Evolutionary conservation across 1,139 yeast genomes (phyloP).

Genomic region (Diutina siamensis): DNA sequence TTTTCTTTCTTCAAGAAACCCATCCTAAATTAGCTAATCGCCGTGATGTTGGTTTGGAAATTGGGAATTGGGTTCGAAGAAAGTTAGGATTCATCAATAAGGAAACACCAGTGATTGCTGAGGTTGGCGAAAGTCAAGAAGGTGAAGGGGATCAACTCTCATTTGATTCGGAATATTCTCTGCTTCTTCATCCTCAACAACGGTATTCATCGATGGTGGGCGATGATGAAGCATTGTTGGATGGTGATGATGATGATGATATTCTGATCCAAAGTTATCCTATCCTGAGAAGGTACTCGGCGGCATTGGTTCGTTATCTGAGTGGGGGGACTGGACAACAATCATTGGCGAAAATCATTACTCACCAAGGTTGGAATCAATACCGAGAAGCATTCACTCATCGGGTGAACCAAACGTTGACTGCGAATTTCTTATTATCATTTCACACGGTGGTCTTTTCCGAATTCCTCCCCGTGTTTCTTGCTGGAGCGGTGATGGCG

Average conservation of each 20-base stretch:
- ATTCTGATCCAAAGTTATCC: background rate
- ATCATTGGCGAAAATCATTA: background rate
- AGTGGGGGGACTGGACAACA: background rate
- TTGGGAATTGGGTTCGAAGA: constrained; percentile 8
- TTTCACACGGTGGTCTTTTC: constrained; percentile 41
- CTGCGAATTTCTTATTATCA: constrained; percentile 32
- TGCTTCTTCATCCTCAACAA: background rate
- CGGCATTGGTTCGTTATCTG: background rate
- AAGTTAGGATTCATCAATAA: background rate
- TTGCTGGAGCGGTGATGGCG: constrained; percentile 34
- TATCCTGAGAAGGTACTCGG: background rate
- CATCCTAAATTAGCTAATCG: constrained; percentile 6
- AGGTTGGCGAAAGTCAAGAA: too few species aligned
- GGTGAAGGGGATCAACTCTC: background rate
- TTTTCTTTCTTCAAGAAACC: constrained; percentile 12
- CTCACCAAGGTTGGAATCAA: background rate
- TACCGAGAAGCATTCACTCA: constrained; percentile 14
- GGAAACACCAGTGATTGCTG: background rate
- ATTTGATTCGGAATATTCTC: background rate
- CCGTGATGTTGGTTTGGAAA: constrained; percentile 10
- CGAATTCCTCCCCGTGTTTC: constrained; percentile 49
- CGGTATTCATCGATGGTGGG: background rate
- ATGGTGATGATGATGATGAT: constrained; percentile 1
- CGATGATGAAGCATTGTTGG: background rate
- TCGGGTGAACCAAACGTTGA: constrained; percentile 29